These are phyloP conservation scores for Emergomyces pasteurianus DNA, from an alignment of 2,329 filamentous ascomycete genomes.

Conservation along the genomic window DNA sequence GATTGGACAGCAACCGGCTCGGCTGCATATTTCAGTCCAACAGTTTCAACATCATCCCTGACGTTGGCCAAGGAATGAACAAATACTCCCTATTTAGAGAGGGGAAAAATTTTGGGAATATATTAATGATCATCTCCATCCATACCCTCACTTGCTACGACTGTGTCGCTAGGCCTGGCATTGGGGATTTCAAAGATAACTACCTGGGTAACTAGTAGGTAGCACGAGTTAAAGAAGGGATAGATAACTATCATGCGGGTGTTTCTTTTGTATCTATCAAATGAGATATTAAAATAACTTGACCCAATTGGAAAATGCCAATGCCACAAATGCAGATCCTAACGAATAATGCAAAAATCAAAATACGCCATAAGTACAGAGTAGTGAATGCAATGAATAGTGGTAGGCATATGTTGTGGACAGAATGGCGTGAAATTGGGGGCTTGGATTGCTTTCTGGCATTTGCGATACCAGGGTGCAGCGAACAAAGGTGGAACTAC, in stretches of 20 bases:
- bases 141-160: not conserved
- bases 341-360: not conserved
- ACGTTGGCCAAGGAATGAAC: not conserved
- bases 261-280: no score
- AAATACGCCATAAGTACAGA: no score
- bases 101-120: not conserved
- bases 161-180: not conserved
- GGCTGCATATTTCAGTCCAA: no score
- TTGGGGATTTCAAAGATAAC: not conserved
- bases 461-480: not conserved
- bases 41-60: no score
- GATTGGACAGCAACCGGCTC: no score
- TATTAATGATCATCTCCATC: not conserved
- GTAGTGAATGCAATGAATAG: not conserved
- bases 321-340: not conserved
- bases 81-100: not conserved
- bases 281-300: not conserved
- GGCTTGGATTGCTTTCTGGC: not conserved
- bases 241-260: no score
- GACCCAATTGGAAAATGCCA: not conserved
- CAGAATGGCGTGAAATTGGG: not conserved
- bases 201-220: not conserved
- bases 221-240: no score
- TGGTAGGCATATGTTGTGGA: no score
- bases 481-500: not conserved